Evolutionary conservation across 768 basidiomycete genomes (phyloP), one percentile per base, ranked within the genome.

Genomic region (Rhodosporidiobolus sp.): DNA sequence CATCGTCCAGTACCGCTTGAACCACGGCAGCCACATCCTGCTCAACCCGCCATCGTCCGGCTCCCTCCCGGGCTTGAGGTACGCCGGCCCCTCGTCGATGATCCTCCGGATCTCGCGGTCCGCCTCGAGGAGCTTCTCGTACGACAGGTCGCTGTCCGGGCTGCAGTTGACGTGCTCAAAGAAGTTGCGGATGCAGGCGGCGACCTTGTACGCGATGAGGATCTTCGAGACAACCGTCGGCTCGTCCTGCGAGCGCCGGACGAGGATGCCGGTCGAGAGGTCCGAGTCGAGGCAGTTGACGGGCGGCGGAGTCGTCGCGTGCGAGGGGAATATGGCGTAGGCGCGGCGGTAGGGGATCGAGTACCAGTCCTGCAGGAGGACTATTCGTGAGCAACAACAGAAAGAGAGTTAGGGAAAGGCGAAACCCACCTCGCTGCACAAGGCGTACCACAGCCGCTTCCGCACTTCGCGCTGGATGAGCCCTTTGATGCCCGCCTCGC

Each of bases 281-380:
- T 76, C 75, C 1, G 50, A 32, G 35, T 76, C 75, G 66, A 61
- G 69, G 22, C 65, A 67, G 43, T 76, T 76, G 57, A 60, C n/a
- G 6, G 75, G 75, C 26, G 70, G 71, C 4, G 75, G 75, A 4
- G 75, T 76, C 2, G 72, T 67, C 28, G 61, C 63, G 59, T 73
- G 70, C 0, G 65, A 30, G 2, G 75, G 72, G 24, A 55, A 64
- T 61, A 76, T 67, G 43, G 62, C 26, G 62, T 70, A 73, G 6
- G 63, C 61, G 1, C 67, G 70, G 1, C 70, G 67, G 45, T 56
- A 65, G 20, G 64, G 70, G 14, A 65, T 60, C 10, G 63, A 38
- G 63, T 61, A 32, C 74, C 74, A 75, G 34, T 72, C 74, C 73
- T 74, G 68, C 20, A 2, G 5, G 50, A 17, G 12, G 24, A 45